These are phyloP conservation scores for Calocybe cyanea DNA, from an alignment of 768 basidiomycete genomes.

Conservation along the genomic window DNA sequence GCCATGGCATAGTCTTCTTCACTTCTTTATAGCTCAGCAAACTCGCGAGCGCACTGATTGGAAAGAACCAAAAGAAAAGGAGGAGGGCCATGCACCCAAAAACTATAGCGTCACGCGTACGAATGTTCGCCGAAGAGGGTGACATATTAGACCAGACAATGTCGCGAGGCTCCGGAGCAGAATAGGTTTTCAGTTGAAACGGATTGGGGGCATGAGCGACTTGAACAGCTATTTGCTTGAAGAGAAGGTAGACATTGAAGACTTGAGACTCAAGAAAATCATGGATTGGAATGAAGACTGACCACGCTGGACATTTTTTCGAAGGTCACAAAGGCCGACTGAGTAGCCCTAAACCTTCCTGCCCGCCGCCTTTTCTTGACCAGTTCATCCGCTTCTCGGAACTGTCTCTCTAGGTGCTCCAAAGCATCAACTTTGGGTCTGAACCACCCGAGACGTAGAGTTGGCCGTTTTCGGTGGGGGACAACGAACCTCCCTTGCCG, in stretches of 20 bases:
- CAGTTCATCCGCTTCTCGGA: conserved; percentile 76
- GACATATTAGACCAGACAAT: conserved; percentile 93
- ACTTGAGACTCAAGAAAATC: neutral
- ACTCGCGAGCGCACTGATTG: conserved; percentile 82
- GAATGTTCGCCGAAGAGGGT: conserved; percentile 52
- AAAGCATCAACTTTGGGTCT: conserved; percentile 80
- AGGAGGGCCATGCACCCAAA: conserved; percentile 65
- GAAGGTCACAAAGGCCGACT: conserved; percentile 92
- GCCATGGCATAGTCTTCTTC: conserved; percentile 84
- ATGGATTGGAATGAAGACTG: conserved; percentile 27
- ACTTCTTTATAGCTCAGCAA: conserved; percentile 92
- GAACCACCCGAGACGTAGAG: conserved; percentile 72
- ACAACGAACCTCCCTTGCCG: conserved; percentile 54
- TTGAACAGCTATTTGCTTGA: conserved; percentile 85
- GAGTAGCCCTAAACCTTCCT: conserved; percentile 78
- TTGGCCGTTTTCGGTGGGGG: conserved; percentile 75
- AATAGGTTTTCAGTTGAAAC: conserved; percentile 60
- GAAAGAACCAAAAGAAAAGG: conserved; percentile 90
- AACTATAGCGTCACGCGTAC: conserved; percentile 70
- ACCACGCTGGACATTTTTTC: conserved; percentile 93
- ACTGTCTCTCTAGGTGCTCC: conserved; percentile 79
- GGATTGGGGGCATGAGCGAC: conserved; percentile 72
- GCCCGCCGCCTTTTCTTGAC: conserved; percentile 69
- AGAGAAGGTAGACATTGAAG: neutral
- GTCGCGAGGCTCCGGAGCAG: conserved; percentile 92